Base-by-base conservation (phyloP, 495 filamentous ascomycete genomes). In the Talaromyces thailandensis region DNA sequence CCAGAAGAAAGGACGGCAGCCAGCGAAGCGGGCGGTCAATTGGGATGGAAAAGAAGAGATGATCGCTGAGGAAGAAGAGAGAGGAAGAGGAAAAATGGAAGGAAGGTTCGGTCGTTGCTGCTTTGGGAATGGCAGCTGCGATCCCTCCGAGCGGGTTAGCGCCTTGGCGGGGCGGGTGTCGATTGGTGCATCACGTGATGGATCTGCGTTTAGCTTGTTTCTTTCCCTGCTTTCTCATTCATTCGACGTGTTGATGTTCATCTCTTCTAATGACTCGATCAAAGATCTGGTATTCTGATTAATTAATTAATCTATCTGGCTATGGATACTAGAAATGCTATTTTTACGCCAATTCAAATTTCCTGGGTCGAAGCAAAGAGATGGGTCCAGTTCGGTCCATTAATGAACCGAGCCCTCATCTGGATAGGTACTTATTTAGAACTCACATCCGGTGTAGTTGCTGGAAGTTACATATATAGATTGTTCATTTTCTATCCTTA, bases 31-130 rank as follows among this genome's bases (percentile, higher is more conserved):
- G 43, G 43, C 43, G 43, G 43, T 48, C 43, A 48, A 18, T 37
- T 9, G 48, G 43, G 1, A 48, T 18, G 16, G 43, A 21, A 18
- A 29, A 35, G 55, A 23, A 31, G 55, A 35, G 55, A 35, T 25
- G 57, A 59, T 28, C 31, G 48, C 14, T 3, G 9, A 6, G n/a
- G 18, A 24, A 35, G 37, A 58, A 65, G 66, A 66, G 65, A 63
- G 60, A 63, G 60, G 6, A 14, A 14, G 52, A 63, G 55, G 14
- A n/a, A 51, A 59, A 35, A 43, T 31, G 16, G 48, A 35, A 29
- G 23, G 60, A 12, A 40, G 21, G 37, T 58, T 58, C 56, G 31
- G 29, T 40, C 18, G 56, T 40, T 29, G 56, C 56, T 24, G 18
- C 23, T 32, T 58, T 58, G 23, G 32, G 56, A 32, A 58, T 58